Conservation (phyloP, 768 basidiomycete genomes). For the Omphalotus guepiniiformis region DNA sequence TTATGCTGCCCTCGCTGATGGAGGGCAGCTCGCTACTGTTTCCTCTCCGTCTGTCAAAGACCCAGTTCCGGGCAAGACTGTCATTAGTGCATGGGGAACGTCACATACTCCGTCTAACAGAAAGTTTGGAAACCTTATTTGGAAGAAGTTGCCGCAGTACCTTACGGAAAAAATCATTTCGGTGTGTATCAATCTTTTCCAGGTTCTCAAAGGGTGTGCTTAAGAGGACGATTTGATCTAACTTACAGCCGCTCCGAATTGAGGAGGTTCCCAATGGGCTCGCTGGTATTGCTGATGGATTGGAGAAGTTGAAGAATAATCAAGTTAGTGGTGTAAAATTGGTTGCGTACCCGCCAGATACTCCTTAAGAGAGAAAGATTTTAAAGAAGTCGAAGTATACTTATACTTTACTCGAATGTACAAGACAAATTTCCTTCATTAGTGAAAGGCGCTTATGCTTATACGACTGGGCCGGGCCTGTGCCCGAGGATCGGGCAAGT, state of each 20-base stretch:
- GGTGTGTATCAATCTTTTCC: background rate
- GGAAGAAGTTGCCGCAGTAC: background rate
- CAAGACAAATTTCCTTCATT: too few relatives aligned
- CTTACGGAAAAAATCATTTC: background rate
- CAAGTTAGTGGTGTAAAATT: conserved; percentile 5
- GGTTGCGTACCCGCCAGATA: background rate
- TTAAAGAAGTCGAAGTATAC: too few relatives aligned
- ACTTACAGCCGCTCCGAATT: background rate
- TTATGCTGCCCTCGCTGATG: background rate
- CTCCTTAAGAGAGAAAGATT: too few relatives aligned
- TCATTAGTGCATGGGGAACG: background rate
- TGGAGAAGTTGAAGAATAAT: background rate
- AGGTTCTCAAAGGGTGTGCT: background rate
- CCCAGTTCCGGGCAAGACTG: background rate
- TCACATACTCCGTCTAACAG: background rate
- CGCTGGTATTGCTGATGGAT: background rate
- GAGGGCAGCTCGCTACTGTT: conserved; percentile 5
- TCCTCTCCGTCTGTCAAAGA: background rate
- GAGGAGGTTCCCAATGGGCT: conserved; percentile 4
- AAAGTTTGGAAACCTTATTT: background rate
- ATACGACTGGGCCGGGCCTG: too few relatives aligned
- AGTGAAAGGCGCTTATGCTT: too few relatives aligned
- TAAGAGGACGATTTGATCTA: background rate
- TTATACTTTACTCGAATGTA: too few relatives aligned
- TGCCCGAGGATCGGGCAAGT: too few relatives aligned